Evolutionary conservation across 208 protist genomes (phyloP).

Genomic region (Trypanosomatidae sp.): DNA sequence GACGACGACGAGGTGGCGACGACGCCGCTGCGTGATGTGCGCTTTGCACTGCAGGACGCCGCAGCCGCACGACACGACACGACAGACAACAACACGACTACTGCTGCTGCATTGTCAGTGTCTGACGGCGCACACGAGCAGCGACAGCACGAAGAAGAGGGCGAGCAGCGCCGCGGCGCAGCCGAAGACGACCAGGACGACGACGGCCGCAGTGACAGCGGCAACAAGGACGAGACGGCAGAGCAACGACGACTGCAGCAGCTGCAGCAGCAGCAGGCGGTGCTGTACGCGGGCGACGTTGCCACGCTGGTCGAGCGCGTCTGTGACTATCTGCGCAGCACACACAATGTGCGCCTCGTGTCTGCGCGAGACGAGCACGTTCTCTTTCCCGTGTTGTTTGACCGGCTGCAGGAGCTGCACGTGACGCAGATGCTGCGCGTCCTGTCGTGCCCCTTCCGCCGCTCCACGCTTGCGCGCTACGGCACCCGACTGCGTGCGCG

Average conservation of each 20-base stretch:
- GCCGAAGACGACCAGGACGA: background rate
- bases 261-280: slow-evolving; percentile 6
- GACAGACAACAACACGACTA: no score
- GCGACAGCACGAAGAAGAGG: no score
- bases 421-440: slow-evolving; percentile 46
- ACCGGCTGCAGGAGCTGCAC: slow-evolving; percentile 30
- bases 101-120: no score
- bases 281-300: slow-evolving; percentile 12
- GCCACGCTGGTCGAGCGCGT: slow-evolving; percentile 9
- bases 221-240: background rate
- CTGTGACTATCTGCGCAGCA: slow-evolving; percentile 28
- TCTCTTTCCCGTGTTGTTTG: slow-evolving; percentile 51
- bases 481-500: slow-evolving; percentile 35
- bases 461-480: slow-evolving; percentile 59
- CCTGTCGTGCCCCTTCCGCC: slow-evolving; percentile 37
- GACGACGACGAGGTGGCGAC: no score
- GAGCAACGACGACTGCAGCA: background rate
- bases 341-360: slow-evolving; percentile 29
- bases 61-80: no score
- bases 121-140: no score
- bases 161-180: background rate
- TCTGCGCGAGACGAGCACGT: slow-evolving; percentile 44
- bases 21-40: no score
- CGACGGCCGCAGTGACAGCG: background rate
- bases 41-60: no score